These are phyloP conservation scores for Cladosporium halotolerans DNA, from an alignment of 2,329 filamentous ascomycete genomes.

Conservation along the genomic window DNA sequence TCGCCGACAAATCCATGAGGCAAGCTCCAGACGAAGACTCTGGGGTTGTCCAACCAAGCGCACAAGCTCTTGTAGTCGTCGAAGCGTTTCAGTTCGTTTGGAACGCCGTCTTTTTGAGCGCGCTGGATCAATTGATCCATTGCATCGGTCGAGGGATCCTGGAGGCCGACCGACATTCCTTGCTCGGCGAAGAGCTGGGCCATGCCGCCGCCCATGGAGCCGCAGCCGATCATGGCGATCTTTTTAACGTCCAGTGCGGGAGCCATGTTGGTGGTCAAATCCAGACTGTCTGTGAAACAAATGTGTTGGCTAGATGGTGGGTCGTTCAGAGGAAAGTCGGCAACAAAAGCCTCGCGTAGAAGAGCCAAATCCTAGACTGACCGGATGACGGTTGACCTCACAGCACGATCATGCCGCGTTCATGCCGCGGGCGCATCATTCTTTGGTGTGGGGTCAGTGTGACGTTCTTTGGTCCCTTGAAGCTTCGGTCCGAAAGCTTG, in stretches of 20 bases:
- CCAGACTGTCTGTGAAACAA: too few relatives aligned
- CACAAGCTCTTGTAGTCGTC: slow-evolving; percentile 47
- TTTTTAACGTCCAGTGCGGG: slow-evolving; percentile 24
- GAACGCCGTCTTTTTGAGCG: slow-evolving; percentile 36
- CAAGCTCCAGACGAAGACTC: slow-evolving; percentile 29
- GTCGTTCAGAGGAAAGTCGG: background rate
- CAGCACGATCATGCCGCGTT: background rate
- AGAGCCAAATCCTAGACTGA: background rate
- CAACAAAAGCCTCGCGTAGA: background rate
- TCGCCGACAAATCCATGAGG: slow-evolving; percentile 38
- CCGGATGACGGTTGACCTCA: background rate
- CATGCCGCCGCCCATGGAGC: slow-evolving; percentile 57
- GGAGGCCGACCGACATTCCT: slow-evolving; percentile 48
- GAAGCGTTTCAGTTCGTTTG: slow-evolving; percentile 34
- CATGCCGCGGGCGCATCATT: background rate
- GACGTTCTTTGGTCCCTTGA: background rate
- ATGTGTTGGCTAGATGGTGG: background rate
- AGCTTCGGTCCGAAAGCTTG: slow-evolving; percentile 8
- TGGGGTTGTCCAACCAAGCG: slow-evolving; percentile 38
- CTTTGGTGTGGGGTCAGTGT: slow-evolving; percentile 3
- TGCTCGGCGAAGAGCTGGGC: slow-evolving; percentile 53
- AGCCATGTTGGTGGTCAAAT: background rate
- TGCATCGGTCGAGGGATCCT: slow-evolving; percentile 46
- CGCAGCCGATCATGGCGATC: slow-evolving; percentile 53
- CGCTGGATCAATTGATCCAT: slow-evolving; percentile 41